Percentiles rank a stretch among this genome's conserved stretches.
phyloP scores from a whole-genome alignment of 345 rosid genomes.

The Carallia brachiata region DNA sequence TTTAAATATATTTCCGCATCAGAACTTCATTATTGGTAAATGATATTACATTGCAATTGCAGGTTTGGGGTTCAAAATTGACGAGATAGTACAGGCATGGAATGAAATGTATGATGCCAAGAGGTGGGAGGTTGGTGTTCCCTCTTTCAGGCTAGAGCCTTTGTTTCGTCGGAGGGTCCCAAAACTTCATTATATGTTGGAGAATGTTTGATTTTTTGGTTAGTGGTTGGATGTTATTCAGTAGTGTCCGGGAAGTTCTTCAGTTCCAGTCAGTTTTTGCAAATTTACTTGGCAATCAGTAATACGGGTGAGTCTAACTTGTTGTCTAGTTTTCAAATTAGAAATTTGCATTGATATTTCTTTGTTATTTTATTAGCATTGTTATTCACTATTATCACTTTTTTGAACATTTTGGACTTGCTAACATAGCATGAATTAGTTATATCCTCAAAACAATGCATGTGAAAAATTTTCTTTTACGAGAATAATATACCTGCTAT shows the following conservation, averaged over 20 bases:
- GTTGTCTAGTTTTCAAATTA: background rate
- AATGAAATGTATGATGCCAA: constrained; percentile 98
- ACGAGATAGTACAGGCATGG: constrained; percentile 98
- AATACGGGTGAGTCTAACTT: constrained; percentile 28
- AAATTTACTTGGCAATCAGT: constrained; percentile 5
- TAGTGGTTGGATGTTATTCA: constrained; percentile 13
- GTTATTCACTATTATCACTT: too few relatives aligned
- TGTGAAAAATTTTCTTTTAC: background rate
- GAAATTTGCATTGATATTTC: background rate
- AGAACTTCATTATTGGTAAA: background rate
- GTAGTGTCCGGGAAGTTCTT: constrained; percentile 18
- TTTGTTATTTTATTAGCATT: background rate
- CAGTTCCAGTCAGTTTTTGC: constrained; percentile 13
- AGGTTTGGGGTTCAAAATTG: constrained; percentile 93
- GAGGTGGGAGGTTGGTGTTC: constrained; percentile 92
- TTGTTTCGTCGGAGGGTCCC: constrained; percentile 81
- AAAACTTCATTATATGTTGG: constrained; percentile 74
- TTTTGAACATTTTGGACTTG: too few relatives aligned
- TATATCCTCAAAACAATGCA: background rate
- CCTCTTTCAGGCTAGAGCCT: constrained; percentile 95
- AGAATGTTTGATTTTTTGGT: constrained; percentile 46
- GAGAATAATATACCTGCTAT: background rate
- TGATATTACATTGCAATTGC: constrained; percentile 17
- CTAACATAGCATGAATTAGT: background rate
- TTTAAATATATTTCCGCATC: background rate